Percentiles rank a stretch among this genome's conserved stretches.
Evolutionary conservation across 352 stramenopile genomes (phyloP).

Genomic region (Globisporangium splendens): DNA sequence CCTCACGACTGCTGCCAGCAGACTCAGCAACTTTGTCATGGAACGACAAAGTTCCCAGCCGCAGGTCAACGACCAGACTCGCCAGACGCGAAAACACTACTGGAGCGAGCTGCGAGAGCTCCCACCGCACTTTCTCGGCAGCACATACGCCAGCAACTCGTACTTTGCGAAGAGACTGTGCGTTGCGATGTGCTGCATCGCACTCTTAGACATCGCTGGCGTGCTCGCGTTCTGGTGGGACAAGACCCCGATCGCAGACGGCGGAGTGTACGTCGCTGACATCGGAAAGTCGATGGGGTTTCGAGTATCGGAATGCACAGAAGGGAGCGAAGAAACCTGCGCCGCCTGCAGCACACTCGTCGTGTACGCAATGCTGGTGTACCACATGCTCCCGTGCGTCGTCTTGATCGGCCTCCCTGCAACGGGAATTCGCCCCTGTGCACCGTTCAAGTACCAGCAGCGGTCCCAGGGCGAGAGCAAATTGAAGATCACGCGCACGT

Average conservation of each 20-base stretch:
- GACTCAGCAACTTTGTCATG: no score
- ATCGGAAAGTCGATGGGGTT: conserved; percentile 40
- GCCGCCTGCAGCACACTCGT: conserved; percentile 53
- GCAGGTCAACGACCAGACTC: no score
- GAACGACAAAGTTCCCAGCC: no score
- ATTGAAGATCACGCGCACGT: conserved; percentile 60
- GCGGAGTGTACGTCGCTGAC: conserved; percentile 48
- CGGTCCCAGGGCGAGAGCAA: conserved; percentile 19
- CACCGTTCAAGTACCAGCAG: conserved; percentile 42
- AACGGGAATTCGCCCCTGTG: conserved; percentile 51
- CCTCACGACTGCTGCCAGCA: no score
- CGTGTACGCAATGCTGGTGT: conserved; percentile 64
- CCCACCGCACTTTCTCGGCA: conserved; percentile 36
- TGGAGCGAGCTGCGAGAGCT: conserved; percentile 12
- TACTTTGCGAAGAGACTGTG: conserved; percentile 76
- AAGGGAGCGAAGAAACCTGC: conserved; percentile 26
- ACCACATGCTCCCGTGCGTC: conserved; percentile 52
- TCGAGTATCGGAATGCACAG: conserved; percentile 26
- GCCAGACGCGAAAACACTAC: no score
- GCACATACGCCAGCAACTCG: conserved; percentile 64
- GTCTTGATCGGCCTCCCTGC: conserved; percentile 67
- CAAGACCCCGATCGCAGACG: conserved; percentile 23
- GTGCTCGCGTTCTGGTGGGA: conserved; percentile 46
- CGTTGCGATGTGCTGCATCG: conserved; percentile 39
- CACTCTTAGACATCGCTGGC: conserved; percentile 32